These are phyloP conservation scores for Crithidia bombi DNA, from an alignment of 208 protist species.

Conservation along the genomic window DNA sequence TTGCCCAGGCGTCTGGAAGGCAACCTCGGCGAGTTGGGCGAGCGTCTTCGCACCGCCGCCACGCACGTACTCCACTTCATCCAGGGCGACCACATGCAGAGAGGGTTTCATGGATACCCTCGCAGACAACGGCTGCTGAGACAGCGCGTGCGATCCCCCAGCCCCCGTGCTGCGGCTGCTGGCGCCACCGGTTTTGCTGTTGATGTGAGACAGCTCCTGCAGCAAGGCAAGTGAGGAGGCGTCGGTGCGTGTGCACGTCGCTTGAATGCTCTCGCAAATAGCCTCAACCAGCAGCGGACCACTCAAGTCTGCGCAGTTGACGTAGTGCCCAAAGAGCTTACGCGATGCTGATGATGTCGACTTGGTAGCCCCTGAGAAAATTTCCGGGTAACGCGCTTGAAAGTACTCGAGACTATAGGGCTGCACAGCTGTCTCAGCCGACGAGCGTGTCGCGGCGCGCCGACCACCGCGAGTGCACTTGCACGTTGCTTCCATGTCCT, in stretches of 20 bases:
- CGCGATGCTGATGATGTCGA: not conserved
- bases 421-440: too few species aligned
- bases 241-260: conserved; percentile 41
- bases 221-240: conserved; percentile 38
- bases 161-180: not conserved
- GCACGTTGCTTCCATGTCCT: not conserved
- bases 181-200: not conserved
- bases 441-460: too few species aligned
- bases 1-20: conserved; percentile 44
- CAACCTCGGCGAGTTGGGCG: conserved; percentile 50
- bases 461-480: conserved; percentile 4
- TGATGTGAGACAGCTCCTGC: conserved; percentile 32
- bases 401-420: conserved; percentile 30
- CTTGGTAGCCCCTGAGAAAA: conserved; percentile 21
- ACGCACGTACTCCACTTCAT: conserved; percentile 83
- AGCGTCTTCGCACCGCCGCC: conserved; percentile 42
- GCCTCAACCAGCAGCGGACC: conserved; percentile 48
- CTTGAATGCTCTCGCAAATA: conserved; percentile 47
- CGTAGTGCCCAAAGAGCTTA: conserved; percentile 65
- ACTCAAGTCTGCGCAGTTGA: conserved; percentile 82
- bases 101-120: not conserved
- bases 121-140: not conserved
- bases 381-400: conserved; percentile 29
- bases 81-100: conserved; percentile 75
- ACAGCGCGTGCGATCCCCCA: not conserved